Evolutionary conservation across 495 filamentous ascomycete species (phyloP).

Genomic region (Jackrogersella minutella): DNA sequence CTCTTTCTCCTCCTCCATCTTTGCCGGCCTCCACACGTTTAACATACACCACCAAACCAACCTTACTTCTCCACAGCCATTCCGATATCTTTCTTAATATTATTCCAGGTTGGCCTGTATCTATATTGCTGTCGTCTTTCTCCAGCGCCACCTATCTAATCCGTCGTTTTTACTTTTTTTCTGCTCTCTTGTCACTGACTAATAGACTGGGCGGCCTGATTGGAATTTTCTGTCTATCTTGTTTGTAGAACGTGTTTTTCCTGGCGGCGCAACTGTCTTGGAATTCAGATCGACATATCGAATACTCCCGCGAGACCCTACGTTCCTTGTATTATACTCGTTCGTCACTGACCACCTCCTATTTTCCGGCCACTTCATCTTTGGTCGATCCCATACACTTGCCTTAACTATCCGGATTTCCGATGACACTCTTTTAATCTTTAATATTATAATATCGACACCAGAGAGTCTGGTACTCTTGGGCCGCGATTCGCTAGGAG

Average conservation of each 20-base stretch:
- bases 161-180: constrained; percentile 27
- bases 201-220: constrained; percentile 33
- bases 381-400: constrained; percentile 16
- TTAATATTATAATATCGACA: constrained; percentile 48
- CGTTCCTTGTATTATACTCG: constrained; percentile 40
- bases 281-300: constrained; percentile 43
- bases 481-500: constrained; percentile 23
- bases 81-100: constrained; percentile 5
- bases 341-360: constrained; percentile 28
- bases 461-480: constrained; percentile 51
- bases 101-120: constrained; percentile 17
- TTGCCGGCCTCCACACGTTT: constrained; percentile 36
- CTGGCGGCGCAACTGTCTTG: constrained; percentile 40
- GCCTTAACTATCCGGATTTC: constrained; percentile 26
- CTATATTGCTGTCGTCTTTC: constrained; percentile 25
- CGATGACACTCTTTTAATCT: constrained; percentile 51
- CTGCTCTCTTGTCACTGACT: constrained; percentile 31
- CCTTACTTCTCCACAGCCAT: constrained; percentile 32
- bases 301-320: constrained; percentile 36
- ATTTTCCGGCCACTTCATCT: constrained; percentile 1
- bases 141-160: constrained; percentile 29
- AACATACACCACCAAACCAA: constrained; percentile 5
- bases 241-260: constrained; percentile 37
- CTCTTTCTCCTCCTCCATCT: constrained; percentile 18
- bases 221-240: constrained; percentile 35